A percentile compares a stretch with the other conserved stretches of the same genome.
Evolutionary conservation across 2,329 filamentous ascomycete genomes (phyloP).

Genomic region (Sarocladium strictum): DNA sequence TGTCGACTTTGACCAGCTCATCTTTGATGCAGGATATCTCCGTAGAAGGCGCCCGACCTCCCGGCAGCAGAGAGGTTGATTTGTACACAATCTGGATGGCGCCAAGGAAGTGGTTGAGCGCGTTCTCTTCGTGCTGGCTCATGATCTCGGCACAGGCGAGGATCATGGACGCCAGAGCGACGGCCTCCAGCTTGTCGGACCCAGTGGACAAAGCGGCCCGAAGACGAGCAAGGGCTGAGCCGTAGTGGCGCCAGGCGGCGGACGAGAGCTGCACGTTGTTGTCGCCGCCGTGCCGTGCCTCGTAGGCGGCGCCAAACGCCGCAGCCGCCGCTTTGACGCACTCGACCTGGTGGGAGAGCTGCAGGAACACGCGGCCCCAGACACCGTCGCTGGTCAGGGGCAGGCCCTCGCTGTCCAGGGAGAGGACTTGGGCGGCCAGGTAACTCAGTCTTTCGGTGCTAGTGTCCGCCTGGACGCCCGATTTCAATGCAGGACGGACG

Average conservation of each 20-base stretch:
- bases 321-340: conserved; percentile 10
- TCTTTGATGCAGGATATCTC: conserved; percentile 2
- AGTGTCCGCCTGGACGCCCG: background rate
- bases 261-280: background rate
- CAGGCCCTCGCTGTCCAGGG: background rate
- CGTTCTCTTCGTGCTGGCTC: conserved; percentile 8
- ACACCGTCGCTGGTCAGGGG: background rate
- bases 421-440: conserved; percentile 8
- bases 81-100: conserved; percentile 1
- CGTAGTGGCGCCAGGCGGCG: conserved; percentile 1
- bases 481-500: conserved; percentile 5
- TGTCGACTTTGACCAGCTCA: conserved; percentile 3
- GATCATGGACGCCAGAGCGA: conserved; percentile 8
- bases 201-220: background rate
- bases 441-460: conserved; percentile 4
- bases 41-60: background rate
- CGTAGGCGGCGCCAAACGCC: conserved; percentile 9
- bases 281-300: background rate
- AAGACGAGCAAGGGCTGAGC: conserved; percentile 2
- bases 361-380: conserved; percentile 9
- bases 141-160: conserved; percentile 8
- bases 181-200: background rate
- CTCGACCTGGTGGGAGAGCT: conserved; percentile 3
- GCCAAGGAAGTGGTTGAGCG: conserved; percentile 8
- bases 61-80: background rate